These are phyloP conservation scores for Picochlorum sp. DNA, from an alignment of 139 green algal species.

Conservation along the genomic window DNA sequence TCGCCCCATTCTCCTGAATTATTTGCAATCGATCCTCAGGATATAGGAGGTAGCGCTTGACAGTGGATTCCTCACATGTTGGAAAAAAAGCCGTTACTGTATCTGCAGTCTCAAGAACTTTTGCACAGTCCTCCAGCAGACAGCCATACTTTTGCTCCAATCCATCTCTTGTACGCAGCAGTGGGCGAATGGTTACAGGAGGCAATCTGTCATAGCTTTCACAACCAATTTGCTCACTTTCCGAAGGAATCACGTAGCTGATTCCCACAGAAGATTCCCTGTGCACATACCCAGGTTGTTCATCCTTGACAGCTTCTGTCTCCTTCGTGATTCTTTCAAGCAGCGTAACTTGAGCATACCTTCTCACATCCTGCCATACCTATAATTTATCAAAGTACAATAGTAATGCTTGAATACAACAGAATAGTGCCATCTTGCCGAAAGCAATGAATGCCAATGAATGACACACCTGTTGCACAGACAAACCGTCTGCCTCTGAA, in stretches of 20 bases:
- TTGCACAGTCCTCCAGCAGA: constrained; percentile 1
- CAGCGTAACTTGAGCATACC: neutral
- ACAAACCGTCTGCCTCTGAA: too few species aligned
- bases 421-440: too few species aligned
- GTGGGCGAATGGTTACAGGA: constrained; percentile 27
- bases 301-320: neutral
- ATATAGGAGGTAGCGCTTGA: constrained; percentile 38
- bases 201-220: constrained; percentile 16
- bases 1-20: constrained; percentile 1
- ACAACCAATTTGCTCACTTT: constrained; percentile 25
- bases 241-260: constrained; percentile 29
- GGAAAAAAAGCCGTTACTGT: constrained; percentile 9
- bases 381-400: neutral
- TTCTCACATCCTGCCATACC: neutral
- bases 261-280: constrained; percentile 19
- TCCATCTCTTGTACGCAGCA: neutral
- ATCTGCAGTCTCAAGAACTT: constrained; percentile 4
- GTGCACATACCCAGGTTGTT: neutral
- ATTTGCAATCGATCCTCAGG: constrained; percentile 6
- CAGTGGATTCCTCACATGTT: constrained; percentile 14
- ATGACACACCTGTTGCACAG: too few species aligned
- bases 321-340: neutral
- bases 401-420: too few species aligned
- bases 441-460: too few species aligned
- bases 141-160: neutral